These are phyloP conservation scores for Myochromella boudieri DNA, from an alignment of 768 basidiomycete species.

Conservation along the genomic window DNA sequence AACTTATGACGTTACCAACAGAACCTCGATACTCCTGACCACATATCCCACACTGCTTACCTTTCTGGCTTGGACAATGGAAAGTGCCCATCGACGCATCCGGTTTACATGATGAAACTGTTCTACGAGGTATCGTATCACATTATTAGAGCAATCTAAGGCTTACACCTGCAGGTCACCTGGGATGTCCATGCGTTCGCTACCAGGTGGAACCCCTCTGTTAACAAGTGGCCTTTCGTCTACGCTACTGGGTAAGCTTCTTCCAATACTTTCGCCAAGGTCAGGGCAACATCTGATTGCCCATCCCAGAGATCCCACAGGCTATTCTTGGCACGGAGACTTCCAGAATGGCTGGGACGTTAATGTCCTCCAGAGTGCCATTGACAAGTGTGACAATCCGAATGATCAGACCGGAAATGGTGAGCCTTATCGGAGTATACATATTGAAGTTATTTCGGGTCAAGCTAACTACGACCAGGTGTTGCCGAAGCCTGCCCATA, in stretches of 20 bases:
- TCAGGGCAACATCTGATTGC: neutral
- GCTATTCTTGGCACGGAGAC: constrained; percentile 47
- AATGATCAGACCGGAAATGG: constrained; percentile 33
- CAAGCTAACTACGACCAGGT: constrained; percentile 17
- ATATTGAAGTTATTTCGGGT: neutral
- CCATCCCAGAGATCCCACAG: constrained; percentile 46
- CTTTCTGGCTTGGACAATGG: constrained; percentile 37
- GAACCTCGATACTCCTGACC: constrained; percentile 42
- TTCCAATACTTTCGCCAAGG: too few species aligned
- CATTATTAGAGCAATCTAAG: too few species aligned
- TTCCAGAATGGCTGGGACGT: constrained; percentile 54
- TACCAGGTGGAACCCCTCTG: constrained; percentile 32
- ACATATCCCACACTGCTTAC: constrained; percentile 33
- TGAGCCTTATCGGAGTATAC: neutral
- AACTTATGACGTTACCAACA: constrained; percentile 6
- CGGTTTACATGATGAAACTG: constrained; percentile 38
- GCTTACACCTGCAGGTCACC: constrained; percentile 25
- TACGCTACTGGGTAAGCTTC: constrained; percentile 40
- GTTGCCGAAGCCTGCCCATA: constrained; percentile 39
- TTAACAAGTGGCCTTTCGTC: constrained; percentile 40
- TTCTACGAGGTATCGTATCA: constrained; percentile 33
- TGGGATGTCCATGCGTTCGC: constrained; percentile 37
- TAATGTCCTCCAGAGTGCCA: constrained; percentile 42
- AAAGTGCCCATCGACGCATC: constrained; percentile 34
- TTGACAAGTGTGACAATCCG: constrained; percentile 43